Base-by-base conservation (phyloP, 1,284 basidiomycete genomes). In the Pascua sp. region DNA sequence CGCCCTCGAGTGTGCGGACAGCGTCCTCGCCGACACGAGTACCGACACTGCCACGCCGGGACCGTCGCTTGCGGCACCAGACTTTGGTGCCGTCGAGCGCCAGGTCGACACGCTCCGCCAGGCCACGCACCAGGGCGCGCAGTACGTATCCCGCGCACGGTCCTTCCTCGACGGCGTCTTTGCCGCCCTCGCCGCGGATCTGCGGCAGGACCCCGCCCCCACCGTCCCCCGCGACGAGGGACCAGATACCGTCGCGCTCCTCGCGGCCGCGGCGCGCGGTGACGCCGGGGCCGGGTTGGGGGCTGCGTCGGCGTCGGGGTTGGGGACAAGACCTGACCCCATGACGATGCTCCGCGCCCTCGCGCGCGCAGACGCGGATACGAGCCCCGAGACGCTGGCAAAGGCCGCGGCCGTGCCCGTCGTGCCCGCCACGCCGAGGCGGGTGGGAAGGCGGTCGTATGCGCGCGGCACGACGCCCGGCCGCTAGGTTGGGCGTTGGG, bases 101-200 rank as follows among this genome's bases (percentile, higher is more conserved):
- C 73, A 76, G 70, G 67, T 78, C 55, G 77, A 79, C 61, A 67
- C 65, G 37, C 60, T 78, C 1, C 68, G 68, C 38, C 72, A 75
- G 47, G 62, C 68, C 15, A 66, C 72, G 1, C 76, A 78, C 51
- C 66, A 69, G 0, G 75, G 75, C 0, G 57, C 70, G 17, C 76
- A 77, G 56, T 76, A 73, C 60, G 70, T 72, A 5, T 55, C 64
- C 9, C 73, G 75, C 59, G 65, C 74, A 2, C 64, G 66, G 9
- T 65, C 69, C 15, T 75, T 79, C 65, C 63, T 78, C 41, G 75
- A 79, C 55, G 73, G 75, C 12, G 72, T 78, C 42, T 79, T 77
- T 58, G 63, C 72, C 8, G 67, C 72, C 0, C 70, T 79, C 10
- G 62, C 73, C 0, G 59, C 66, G 3, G 73, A 76, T 44, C 59